These are phyloP conservation scores for Aspergillus funiculosus DNA, from an alignment of 495 filamentous ascomycete species.

Conservation along the genomic window DNA sequence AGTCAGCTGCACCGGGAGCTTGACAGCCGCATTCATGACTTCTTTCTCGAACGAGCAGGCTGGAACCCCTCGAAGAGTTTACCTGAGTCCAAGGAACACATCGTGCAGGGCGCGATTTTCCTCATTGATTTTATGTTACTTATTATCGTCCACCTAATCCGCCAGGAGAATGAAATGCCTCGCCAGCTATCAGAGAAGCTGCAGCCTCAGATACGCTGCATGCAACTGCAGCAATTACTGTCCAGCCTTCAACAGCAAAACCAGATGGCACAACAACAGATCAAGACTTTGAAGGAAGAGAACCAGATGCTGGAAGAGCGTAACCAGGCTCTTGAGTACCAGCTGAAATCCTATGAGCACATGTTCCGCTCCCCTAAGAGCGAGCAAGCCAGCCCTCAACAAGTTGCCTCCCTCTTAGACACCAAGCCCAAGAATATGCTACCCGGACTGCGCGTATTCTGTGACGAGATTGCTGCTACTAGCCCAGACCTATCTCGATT, in stretches of 20 bases:
- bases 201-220: conserved; percentile 39
- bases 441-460: conserved; percentile 38
- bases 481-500: conserved; percentile 25
- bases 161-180: conserved; percentile 37
- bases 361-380: conserved; percentile 39
- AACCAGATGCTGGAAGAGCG: conserved; percentile 35
- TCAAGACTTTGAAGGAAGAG: conserved; percentile 36
- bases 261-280: conserved; percentile 34
- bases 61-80: conserved; percentile 45
- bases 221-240: conserved; percentile 39
- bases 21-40: conserved; percentile 38
- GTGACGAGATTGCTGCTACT: conserved; percentile 32
- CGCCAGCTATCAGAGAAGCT: conserved; percentile 38
- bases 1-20: conserved; percentile 42
- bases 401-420: conserved; percentile 28
- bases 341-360: conserved; percentile 40
- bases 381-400: conserved; percentile 28
- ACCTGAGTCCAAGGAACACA: conserved; percentile 44
- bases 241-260: conserved; percentile 38
- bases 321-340: conserved; percentile 37
- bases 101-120: conserved; percentile 41
- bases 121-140: conserved; percentile 41
- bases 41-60: conserved; percentile 41
- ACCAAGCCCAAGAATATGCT: conserved; percentile 33
- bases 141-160: conserved; percentile 38